Evolutionary conservation across 176 grass and related monocot genomes (phyloP).

Genomic region (Pontederia crassipes): DNA sequence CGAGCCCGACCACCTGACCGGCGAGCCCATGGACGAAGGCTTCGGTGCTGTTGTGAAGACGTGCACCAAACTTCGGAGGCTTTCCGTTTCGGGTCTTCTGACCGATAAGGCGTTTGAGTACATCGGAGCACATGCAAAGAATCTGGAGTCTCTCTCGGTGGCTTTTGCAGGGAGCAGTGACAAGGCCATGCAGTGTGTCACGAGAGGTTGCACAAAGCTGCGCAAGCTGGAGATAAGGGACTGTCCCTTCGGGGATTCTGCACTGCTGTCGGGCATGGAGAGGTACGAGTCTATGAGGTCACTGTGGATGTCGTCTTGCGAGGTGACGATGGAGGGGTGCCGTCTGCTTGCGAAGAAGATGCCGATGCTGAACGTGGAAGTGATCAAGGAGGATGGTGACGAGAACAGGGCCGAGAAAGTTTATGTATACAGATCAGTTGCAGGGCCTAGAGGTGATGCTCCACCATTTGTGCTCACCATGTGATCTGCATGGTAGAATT

Average conservation of each 20-base stretch:
- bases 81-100: constrained; percentile 76
- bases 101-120: constrained; percentile 73
- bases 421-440: constrained; percentile 69
- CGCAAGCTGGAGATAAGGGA: constrained; percentile 85
- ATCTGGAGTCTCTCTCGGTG: constrained; percentile 65
- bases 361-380: constrained; percentile 64
- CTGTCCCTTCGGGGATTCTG: constrained; percentile 64
- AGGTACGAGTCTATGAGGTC: constrained; percentile 85
- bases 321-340: constrained; percentile 57
- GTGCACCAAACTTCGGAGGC: constrained; percentile 69
- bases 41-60: constrained; percentile 80
- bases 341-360: constrained; percentile 47
- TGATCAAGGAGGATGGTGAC: constrained; percentile 49
- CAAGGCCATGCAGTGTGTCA: constrained; percentile 50
- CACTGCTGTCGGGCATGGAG: constrained; percentile 49
- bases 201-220: constrained; percentile 63
- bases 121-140: constrained; percentile 59
- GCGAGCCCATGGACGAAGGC: constrained; percentile 73
- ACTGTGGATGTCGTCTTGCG: constrained; percentile 89
- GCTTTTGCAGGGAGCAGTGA: constrained; percentile 78
- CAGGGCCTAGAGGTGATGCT: constrained; percentile 56
- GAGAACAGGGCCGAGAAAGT: constrained; percentile 38
- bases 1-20: constrained; percentile 45
- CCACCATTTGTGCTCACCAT: constrained; percentile 36
- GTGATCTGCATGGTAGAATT: too few relatives aligned